A percentile compares a stretch with the other conserved stretches of the same genome.
phyloP scores from a whole-genome alignment of 2,329 filamentous ascomycete genomes.

The Onygenales sp. region DNA sequence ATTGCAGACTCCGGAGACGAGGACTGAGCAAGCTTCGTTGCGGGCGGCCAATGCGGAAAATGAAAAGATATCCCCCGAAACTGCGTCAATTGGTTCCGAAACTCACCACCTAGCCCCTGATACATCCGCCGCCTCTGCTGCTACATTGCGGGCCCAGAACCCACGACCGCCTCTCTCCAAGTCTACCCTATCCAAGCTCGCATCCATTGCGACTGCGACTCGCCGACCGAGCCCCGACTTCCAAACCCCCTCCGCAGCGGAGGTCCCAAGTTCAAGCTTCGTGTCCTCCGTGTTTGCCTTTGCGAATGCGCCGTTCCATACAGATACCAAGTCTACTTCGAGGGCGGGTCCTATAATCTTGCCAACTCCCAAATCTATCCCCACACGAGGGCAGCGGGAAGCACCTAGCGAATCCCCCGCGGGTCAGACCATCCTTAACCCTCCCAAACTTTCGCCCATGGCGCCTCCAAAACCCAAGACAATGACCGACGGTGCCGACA shows the following conservation, averaged over 20 bases:
- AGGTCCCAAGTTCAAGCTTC: not conserved
- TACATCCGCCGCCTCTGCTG: not conserved
- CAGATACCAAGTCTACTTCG: not conserved
- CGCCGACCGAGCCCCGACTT: not conserved
- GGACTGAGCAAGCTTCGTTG: not conserved
- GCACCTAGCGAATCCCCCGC: not conserved
- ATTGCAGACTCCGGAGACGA: not conserved
- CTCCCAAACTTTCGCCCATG: not conserved
- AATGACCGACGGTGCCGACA: conserved; percentile 27
- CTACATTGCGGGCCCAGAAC: not conserved
- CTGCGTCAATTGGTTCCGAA: not conserved
- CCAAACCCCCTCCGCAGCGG: not conserved
- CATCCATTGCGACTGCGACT: not conserved
- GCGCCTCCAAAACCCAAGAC: conserved; percentile 2
- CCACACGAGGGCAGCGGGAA: not conserved
- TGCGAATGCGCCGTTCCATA: not conserved
- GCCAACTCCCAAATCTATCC: not conserved
- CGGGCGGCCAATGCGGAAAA: not conserved
- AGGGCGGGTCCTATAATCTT: not conserved
- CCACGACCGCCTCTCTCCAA: not conserved
- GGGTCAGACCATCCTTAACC: not conserved
- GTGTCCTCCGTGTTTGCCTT: conserved; percentile 1
- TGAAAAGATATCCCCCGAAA: not conserved
- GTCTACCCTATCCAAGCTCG: not conserved
- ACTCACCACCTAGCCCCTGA: not conserved